Base-by-base conservation (phyloP, 2,329 filamentous ascomycete genomes). In the Gaeumannomyces tritici region DNA sequence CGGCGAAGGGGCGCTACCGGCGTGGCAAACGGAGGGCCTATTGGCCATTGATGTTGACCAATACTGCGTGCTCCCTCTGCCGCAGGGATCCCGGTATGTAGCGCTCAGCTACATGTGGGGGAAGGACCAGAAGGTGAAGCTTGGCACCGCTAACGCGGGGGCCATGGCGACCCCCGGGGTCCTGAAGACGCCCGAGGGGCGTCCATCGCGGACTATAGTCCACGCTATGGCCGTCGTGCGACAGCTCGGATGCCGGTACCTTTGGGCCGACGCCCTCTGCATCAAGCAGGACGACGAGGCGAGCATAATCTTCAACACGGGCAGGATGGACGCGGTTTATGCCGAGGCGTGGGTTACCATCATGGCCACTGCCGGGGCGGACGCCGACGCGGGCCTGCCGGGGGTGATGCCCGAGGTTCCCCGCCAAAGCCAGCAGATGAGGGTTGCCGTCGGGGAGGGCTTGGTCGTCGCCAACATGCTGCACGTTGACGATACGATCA, bases 251-350 rank as follows among this genome's bases (percentile, higher is more conserved):
- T 55, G 33, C 9, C 63, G 33, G 26, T 64, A 58, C 26, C 33
- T 64, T 33, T 64, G 63, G 63, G 42, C 60, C 27, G 63, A 64
- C 55, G 57, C 61, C 21, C 57, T 64, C 21, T 64, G 63, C 35
- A 62, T 64, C 54, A 35, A 57, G 18, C 61, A 64, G 35, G 63
- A 64, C 33, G 63, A 64, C 13, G 55, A 11, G 21, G 60, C 55
- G n/a, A 63, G 47, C 27, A 35, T 62, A n/a, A 7, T 60, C 26
- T 28, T 59, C 26, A 57, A 57, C 35, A 55, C 62, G 15, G 35
- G 42, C 47, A 55, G 56, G 60, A 63, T 63, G 60, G 62, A 63
- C 33, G 26, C n/a, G 15, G 57, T 63, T 29, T 63, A 63, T 11
- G 33, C 56, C 56, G 57, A 57, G 57, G 62, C 62, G n/a, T 47